Evolutionary conservation across 208 protist species (phyloP).

Genomic region (Trypanosoma boissoni): DNA sequence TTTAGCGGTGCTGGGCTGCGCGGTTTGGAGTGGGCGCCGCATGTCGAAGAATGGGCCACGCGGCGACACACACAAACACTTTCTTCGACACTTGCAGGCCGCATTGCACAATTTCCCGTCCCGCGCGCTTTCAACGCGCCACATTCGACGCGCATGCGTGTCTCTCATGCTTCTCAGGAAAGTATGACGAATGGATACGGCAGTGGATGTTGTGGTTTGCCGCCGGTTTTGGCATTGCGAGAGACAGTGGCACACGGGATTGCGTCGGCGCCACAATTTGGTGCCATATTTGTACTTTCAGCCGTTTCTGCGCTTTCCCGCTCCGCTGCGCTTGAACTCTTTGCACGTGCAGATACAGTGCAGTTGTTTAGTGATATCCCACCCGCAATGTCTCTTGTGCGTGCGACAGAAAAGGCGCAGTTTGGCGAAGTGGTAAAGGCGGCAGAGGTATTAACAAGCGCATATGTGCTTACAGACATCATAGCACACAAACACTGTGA

Average conservation of each 20-base stretch:
- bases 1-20: constrained; percentile 18
- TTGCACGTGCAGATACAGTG: constrained; percentile 29
- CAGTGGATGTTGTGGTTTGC: too few relatives aligned
- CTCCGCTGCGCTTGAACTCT: constrained; percentile 25
- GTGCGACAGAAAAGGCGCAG: constrained; percentile 24
- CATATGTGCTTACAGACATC: constrained; percentile 19
- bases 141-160: too few relatives aligned
- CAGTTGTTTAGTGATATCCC: constrained; percentile 33
- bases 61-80: neutral
- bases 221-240: neutral
- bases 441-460: constrained; percentile 3
- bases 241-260: constrained; percentile 12
- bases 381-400: constrained; percentile 23
- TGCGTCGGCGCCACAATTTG: constrained; percentile 18
- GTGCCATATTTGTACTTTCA: constrained; percentile 37
- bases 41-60: constrained; percentile 5
- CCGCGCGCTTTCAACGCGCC: too few relatives aligned
- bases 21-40: constrained; percentile 4
- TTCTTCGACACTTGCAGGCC: constrained; percentile 4
- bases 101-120: too few relatives aligned
- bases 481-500: constrained; percentile 22
- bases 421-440: constrained; percentile 23
- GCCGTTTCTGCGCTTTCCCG: constrained; percentile 41
- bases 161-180: too few relatives aligned
- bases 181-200: too few relatives aligned